Evolutionary conservation across 2,329 filamentous ascomycete genomes (phyloP), one percentile per base, ranked within the genome.

Genomic region (Pseudogymnoascus pannorum): DNA sequence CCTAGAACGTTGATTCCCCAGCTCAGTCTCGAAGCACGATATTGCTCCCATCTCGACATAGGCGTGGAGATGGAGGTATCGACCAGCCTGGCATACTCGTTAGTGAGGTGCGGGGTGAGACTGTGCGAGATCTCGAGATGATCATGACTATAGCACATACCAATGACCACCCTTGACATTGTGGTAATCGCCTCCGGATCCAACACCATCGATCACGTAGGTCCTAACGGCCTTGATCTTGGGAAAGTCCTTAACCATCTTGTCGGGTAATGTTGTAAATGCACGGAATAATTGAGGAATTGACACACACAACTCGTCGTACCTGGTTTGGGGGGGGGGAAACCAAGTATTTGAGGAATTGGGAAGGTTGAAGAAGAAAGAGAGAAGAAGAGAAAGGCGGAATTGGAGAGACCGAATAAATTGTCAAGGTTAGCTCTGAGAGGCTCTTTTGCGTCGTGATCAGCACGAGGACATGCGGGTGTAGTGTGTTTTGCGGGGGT

Each of bases 1-100:
- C 92, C 92, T 24, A 97, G 78, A 6, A 96, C 92, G 69, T 97
- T 97, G 80, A 97, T 97, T 36, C 92, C 92, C 90, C 91, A 97
- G 73, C 87, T 92, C 11, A 92, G 96, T 68, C 92, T 83, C 36
- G 92, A 96, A 64, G 87, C 85, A 67, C 92, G 86, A 75, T 96
- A 97, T 68, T 92, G 80, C 66, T 94, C 89, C 83, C 92, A 96
- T 75, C 86, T 83, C 58, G 91, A 93, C 83, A 92, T 95, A 5
- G 92, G 92, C 0, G 92, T 97, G 1, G 92, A 92, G 72, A 97
- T 97, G 68, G 92, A 87, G 64, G 88, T 88, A 76, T 96, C 92
- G 66, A 97, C 89, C 68, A 97, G 79, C 92, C 92, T 96, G 75
- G 78, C 77, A 31, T 31, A 54, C 12, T 54, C 22, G 29, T 54